phyloP scores from a whole-genome alignment of 352 stramenopile species.

The Phytopythium delawarense region DNA sequence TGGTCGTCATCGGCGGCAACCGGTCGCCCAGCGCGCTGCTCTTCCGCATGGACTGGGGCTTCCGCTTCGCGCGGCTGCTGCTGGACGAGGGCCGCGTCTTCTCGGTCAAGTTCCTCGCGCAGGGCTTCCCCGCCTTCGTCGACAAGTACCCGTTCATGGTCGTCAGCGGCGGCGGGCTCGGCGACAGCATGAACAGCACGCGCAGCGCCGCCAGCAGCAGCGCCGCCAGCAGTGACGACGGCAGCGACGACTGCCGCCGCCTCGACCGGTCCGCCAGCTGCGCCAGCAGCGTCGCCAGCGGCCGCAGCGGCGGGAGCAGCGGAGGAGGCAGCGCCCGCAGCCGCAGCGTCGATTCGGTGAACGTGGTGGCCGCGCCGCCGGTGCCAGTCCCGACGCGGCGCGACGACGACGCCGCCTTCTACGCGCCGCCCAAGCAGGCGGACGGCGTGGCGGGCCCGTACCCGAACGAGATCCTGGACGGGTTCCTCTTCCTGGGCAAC shows the following conservation, averaged over 20 bases:
- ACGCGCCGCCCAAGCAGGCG: neutral
- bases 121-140: slow-evolving; percentile 59
- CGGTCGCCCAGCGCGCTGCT: slow-evolving; percentile 42
- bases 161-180: slow-evolving; percentile 14
- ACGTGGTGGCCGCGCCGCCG: neutral
- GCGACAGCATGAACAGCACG: slow-evolving; percentile 12
- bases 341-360: neutral
- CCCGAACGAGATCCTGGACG: slow-evolving; percentile 74
- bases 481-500: slow-evolving; percentile 71
- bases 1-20: slow-evolving; percentile 64
- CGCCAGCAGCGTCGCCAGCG: neutral
- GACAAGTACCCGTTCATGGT: slow-evolving; percentile 74
- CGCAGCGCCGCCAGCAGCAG: slow-evolving; percentile 8
- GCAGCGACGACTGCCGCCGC: neutral
- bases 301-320: too few species aligned
- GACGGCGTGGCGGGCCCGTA: slow-evolving; percentile 32
- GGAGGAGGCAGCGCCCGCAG: neutral
- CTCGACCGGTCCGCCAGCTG: neutral
- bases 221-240: neutral
- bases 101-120: slow-evolving; percentile 63
- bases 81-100: slow-evolving; percentile 62
- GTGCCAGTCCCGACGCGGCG: slow-evolving; percentile 1
- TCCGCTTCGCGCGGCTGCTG: slow-evolving; percentile 60
- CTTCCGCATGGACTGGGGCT: slow-evolving; percentile 64
- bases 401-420: slow-evolving; percentile 4